Evolutionary conservation across 2,329 filamentous ascomycete species (phyloP).

Genomic region (Camillea tinctor): DNA sequence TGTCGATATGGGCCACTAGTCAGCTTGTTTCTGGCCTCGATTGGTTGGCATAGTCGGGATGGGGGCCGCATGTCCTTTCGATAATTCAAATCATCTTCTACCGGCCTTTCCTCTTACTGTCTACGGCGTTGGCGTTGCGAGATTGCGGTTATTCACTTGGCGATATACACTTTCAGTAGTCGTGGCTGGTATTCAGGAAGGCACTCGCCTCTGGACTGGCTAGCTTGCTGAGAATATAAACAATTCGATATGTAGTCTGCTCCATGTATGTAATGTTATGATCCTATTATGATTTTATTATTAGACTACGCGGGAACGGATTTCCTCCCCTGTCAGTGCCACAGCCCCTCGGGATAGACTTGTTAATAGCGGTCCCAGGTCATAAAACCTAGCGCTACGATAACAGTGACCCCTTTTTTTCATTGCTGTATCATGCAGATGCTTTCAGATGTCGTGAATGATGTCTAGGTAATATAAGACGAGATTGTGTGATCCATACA

Average conservation of each 20-base stretch:
- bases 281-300: background rate
- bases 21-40: conserved; percentile 2
- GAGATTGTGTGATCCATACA: no score
- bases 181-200: conserved; percentile 9
- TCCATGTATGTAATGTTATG: background rate
- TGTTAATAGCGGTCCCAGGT: background rate
- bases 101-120: conserved; percentile 8
- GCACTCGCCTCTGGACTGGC: conserved; percentile 14
- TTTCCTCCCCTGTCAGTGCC: background rate
- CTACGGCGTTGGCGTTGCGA: conserved; percentile 32
- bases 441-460: no score
- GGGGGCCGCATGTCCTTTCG: conserved; percentile 6
- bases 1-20: background rate
- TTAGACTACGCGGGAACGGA: background rate
- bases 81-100: conserved; percentile 12
- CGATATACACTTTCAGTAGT: conserved; percentile 24
- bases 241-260: background rate
- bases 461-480: no score
- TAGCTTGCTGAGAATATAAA: conserved; percentile 7
- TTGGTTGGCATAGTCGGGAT: conserved; percentile 9
- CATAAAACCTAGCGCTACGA: no score
- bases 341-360: background rate
- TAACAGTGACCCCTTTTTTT: no score
- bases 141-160: conserved; percentile 22
- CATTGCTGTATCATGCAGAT: no score